These are phyloP conservation scores for Nannochloropsis salina DNA, from an alignment of 108 stramenopile species.

Conservation along the genomic window DNA sequence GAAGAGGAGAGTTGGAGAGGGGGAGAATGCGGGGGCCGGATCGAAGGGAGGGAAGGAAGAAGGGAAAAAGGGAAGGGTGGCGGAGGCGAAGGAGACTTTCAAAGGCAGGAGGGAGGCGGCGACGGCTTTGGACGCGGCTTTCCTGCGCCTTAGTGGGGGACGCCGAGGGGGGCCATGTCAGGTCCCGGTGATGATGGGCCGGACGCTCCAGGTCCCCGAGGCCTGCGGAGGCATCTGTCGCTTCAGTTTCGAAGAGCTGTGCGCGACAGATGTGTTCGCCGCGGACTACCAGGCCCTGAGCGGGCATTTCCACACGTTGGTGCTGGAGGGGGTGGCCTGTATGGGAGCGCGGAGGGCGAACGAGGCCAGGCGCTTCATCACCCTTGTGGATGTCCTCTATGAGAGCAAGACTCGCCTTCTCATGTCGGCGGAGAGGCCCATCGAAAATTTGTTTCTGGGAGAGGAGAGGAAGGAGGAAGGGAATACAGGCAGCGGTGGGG, in stretches of 20 bases:
- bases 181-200: neutral
- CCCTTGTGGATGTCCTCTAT: conserved; percentile 86
- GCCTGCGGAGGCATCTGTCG: conserved; percentile 20
- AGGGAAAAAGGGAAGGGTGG: neutral
- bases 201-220: neutral
- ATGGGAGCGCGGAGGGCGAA: conserved; percentile 64
- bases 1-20: neutral
- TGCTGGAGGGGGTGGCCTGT: conserved; percentile 66
- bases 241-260: conserved; percentile 78
- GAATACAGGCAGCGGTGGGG: no score
- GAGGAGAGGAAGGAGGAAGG: neutral
- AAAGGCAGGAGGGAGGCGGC: neutral
- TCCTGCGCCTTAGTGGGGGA: neutral
- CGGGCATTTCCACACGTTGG: conserved; percentile 62
- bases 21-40: neutral
- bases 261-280: conserved; percentile 67
- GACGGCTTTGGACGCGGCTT: neutral
- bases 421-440: conserved; percentile 54
- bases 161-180: neutral
- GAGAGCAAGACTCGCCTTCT: conserved; percentile 56
- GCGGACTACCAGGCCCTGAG: conserved; percentile 84
- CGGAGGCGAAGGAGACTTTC: neutral
- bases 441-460: neutral
- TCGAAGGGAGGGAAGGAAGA: neutral
- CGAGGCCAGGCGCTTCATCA: conserved; percentile 84